Evolutionary conservation across 768 basidiomycete species (phyloP).

Genomic region (Pleurotus pulmonarius): DNA sequence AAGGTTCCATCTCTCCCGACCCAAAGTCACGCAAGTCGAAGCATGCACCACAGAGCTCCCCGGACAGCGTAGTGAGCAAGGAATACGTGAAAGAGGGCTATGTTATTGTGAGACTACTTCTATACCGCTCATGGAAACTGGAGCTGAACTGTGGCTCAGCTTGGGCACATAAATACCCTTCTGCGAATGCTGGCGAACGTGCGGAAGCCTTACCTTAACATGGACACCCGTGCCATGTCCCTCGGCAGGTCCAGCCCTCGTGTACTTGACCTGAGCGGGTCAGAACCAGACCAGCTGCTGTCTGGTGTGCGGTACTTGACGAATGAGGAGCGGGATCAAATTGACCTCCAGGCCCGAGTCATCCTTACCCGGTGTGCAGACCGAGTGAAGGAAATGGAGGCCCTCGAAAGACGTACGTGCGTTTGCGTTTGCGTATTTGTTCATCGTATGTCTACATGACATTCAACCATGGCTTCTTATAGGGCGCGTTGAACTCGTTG

Average conservation of each 20-base stretch:
- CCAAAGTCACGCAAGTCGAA: slow-evolving; percentile 18
- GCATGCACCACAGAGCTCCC: background rate
- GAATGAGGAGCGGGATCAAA: slow-evolving; percentile 92
- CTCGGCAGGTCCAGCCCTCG: slow-evolving; percentile 47
- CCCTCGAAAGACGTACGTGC: slow-evolving; percentile 73
- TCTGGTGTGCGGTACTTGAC: slow-evolving; percentile 64
- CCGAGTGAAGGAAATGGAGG: slow-evolving; percentile 84
- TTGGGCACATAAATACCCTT: slow-evolving; percentile 70
- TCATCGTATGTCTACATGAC: slow-evolving; percentile 13
- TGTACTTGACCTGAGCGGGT: slow-evolving; percentile 50
- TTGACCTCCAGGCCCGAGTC: slow-evolving; percentile 88
- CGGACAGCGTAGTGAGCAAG: slow-evolving; percentile 41
- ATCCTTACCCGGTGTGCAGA: slow-evolving; percentile 85
- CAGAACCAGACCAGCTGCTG: slow-evolving; percentile 51
- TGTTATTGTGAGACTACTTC: slow-evolving; percentile 46
- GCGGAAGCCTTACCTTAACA: slow-evolving; percentile 83
- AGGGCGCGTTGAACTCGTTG: slow-evolving; percentile 68
- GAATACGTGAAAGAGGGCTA: slow-evolving; percentile 76
- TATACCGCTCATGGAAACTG: background rate
- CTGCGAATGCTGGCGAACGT: slow-evolving; percentile 71
- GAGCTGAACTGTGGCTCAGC: slow-evolving; percentile 30
- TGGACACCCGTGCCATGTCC: slow-evolving; percentile 57
- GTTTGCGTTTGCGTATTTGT: slow-evolving; percentile 12
- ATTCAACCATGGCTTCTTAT: slow-evolving; percentile 10
- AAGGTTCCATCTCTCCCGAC: slow-evolving; percentile 21